phyloP scores from a whole-genome alignment of 225 moss, liverwort and hornwort species.

The Marchantia polymorpha region DNA sequence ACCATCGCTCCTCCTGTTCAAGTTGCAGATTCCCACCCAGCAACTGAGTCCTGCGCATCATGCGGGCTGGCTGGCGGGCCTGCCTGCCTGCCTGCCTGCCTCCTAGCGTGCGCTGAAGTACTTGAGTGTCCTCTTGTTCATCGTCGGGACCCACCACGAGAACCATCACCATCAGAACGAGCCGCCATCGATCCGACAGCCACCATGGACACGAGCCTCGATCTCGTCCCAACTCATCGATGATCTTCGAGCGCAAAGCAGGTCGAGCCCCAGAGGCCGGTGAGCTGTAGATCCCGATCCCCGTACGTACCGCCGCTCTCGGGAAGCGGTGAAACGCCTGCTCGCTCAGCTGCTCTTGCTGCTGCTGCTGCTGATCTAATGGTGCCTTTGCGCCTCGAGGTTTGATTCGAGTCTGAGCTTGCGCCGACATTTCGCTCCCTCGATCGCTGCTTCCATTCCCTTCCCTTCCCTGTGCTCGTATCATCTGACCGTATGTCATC shows the following conservation, averaged over 20 bases:
- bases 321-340: not conserved
- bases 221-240: too few relatives aligned
- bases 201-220: too few relatives aligned
- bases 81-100: not conserved
- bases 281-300: not conserved
- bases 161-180: too few relatives aligned
- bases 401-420: not conserved
- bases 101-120: not conserved
- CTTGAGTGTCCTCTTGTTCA: not conserved
- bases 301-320: not conserved
- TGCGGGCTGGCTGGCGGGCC: not conserved
- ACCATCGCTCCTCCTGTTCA: not conserved
- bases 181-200: too few relatives aligned
- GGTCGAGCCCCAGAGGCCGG: too few relatives aligned
- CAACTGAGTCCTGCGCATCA: not conserved
- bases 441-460: conserved; percentile 4
- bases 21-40: not conserved
- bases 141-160: not conserved
- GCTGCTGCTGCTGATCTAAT: too few relatives aligned
- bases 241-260: too few relatives aligned
- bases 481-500: too few relatives aligned
- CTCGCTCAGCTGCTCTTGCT: not conserved
- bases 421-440: not conserved
- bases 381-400: not conserved
- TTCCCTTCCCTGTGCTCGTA: not conserved